Evolutionary conservation across 1,284 basidiomycete species (phyloP), one percentile per base, ranked within the genome.

Genomic region (Ceratobasidium sp.): DNA sequence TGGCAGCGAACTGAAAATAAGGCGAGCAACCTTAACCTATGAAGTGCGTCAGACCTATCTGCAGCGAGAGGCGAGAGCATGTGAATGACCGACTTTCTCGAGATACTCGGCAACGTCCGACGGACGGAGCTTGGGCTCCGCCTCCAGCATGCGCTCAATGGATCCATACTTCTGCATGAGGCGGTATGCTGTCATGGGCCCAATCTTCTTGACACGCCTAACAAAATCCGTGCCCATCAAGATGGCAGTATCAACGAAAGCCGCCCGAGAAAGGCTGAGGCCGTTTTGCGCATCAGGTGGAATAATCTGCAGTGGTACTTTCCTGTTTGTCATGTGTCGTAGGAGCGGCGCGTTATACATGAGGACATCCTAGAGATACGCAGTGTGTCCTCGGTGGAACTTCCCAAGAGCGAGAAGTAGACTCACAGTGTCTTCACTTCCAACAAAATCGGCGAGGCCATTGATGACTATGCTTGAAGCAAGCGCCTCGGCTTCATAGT

Each of bases 171-270:
- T 80, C 55, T 84, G 83, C 61, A 97, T 91, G 73, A 92, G 87
- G 74, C 86, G 87, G 77, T 91, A 85, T 0, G 93, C 93, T 0
- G 87, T 88, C 0, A 81, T 79, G 0, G 93, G 93, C 0, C 94
- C 94, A 2, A 96, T 82, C 67, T 89, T 88, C 72, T 86, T 89
- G 75, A 97, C 91, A 1, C 94, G 87, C 53, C 89, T 86, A 0
- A 92, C 90, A 76, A 96, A 96, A 80, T 97, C 94, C 0, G 94
- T 97, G 3, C 94, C 94, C 14, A 94, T 85, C 1, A 97, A 84
- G 52, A 97, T 85, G 0, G 87, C 89, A 79, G 95, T 94, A 80
- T 96, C 95, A 77, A 95, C 80, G 79, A 87, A 96, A 64, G 85
- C 78, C 0, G 82, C 77, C 2, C 82, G 83, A 69, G 85, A 80